phyloP scores from a whole-genome alignment of 352 stramenopile genomes.

The Pythium folliculosum region DNA sequence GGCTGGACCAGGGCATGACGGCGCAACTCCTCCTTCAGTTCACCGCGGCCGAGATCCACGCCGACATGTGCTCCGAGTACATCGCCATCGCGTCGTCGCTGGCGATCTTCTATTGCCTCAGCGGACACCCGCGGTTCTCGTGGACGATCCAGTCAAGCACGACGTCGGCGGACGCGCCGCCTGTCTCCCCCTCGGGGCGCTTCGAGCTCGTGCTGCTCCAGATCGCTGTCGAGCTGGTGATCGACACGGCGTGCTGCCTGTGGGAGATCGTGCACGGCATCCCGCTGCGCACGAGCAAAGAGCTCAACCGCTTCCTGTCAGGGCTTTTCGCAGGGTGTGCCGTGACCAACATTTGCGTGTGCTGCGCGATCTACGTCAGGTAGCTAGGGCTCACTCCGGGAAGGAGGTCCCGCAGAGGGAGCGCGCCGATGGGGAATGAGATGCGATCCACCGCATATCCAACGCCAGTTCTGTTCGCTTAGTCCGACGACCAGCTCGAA shows the following conservation, averaged over 20 bases:
- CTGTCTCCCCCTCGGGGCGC: no score
- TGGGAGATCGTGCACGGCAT: slow-evolving; percentile 31
- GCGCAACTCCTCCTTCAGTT: slow-evolving; percentile 19
- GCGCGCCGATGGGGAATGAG: no score
- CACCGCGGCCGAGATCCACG: slow-evolving; percentile 22
- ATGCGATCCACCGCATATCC: no score
- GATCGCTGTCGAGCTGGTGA: slow-evolving; percentile 29
- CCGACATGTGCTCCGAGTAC: no score
- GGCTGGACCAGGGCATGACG: not conserved
- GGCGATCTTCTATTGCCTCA: slow-evolving; percentile 33
- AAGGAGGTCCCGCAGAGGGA: no score
- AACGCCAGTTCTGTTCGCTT: no score
- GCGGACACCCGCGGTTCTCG: slow-evolving; percentile 21
- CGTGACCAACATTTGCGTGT: slow-evolving; percentile 17
- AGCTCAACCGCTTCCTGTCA: not conserved
- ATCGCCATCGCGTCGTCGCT: slow-evolving; percentile 38
- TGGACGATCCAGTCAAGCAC: slow-evolving; percentile 17
- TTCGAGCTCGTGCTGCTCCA: slow-evolving; percentile 14
- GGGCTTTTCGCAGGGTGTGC: slow-evolving; percentile 7
- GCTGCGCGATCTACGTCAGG: slow-evolving; percentile 13
- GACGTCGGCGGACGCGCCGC: not conserved
- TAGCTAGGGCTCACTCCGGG: no score
- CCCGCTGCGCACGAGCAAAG: slow-evolving; percentile 9
- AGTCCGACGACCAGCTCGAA: no score
- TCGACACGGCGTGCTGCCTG: slow-evolving; percentile 31